These are phyloP conservation scores for Chytridium lagenaria DNA, from an alignment of 371 early-diverging fungal species.

Conservation along the genomic window DNA sequence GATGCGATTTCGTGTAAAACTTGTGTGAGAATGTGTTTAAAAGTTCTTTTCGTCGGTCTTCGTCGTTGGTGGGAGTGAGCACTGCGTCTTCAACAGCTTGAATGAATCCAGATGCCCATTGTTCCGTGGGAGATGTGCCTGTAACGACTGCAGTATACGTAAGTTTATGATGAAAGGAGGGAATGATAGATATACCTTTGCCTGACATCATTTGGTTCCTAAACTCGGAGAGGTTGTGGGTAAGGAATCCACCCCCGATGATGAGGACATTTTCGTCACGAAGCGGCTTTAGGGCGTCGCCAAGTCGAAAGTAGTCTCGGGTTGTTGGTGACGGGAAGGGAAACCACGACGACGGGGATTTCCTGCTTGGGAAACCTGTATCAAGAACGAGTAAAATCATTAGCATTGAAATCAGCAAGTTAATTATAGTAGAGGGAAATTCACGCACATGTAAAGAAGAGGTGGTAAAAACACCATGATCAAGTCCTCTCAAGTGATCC, in stretches of 20 bases:
- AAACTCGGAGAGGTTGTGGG: constrained; percentile 45
- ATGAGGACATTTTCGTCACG: constrained; percentile 48
- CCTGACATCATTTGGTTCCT: not conserved
- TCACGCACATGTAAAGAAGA: constrained; percentile 35
- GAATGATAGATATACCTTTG: not conserved
- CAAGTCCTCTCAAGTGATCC: constrained; percentile 50
- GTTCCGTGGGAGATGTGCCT: not conserved
- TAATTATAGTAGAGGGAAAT: not conserved
- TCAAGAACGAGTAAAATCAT: not conserved
- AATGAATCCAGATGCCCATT: constrained; percentile 28
- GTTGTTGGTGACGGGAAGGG: constrained; percentile 33
- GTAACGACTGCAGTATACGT: too few species aligned
- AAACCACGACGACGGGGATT: constrained; percentile 40
- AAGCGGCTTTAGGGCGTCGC: constrained; percentile 38
- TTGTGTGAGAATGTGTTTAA: constrained; percentile 4
- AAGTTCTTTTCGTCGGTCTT: constrained; percentile 9
- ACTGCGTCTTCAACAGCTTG: constrained; percentile 18
- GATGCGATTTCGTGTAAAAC: constrained; percentile 34
- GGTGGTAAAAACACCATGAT: constrained; percentile 59
- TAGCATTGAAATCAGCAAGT: not conserved
- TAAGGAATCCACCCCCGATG: constrained; percentile 44
- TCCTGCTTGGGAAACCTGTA: constrained; percentile 36
- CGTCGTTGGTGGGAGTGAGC: not conserved
- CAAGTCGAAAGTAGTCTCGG: constrained; percentile 32
- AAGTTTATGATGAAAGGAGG: too few species aligned